A percentile compares a stretch with the other conserved stretches of the same genome.
These are phyloP conservation scores for Xylaria venustula DNA, from an alignment of 495 filamentous ascomycete species.

Conservation along the genomic window DNA sequence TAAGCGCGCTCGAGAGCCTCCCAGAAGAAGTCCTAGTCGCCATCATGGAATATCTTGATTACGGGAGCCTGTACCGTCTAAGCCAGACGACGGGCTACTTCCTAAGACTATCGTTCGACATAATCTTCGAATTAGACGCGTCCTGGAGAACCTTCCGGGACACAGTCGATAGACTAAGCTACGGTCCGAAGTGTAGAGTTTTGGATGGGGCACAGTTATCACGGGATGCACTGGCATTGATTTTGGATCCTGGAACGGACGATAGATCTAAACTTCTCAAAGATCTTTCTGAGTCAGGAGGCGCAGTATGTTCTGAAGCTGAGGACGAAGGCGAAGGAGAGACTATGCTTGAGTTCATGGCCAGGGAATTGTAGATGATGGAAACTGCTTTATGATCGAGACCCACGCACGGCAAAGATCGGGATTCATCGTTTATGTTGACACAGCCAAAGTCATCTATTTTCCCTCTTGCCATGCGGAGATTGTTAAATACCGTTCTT, in stretches of 20 bases:
- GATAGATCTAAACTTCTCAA: no score
- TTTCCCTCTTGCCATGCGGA: no score
- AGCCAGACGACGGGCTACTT: constrained; percentile 6
- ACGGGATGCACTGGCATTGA: background rate
- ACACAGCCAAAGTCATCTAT: no score
- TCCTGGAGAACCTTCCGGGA: constrained; percentile 6
- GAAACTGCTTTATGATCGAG: no score
- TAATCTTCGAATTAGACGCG: background rate
- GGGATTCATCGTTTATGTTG: no score
- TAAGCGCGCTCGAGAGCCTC: constrained; percentile 3
- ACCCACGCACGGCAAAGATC: no score
- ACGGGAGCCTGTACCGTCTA: constrained; percentile 7
- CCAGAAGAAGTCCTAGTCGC: constrained; percentile 6
- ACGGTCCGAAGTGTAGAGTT: background rate
- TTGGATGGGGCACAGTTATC: background rate
- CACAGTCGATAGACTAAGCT: background rate
- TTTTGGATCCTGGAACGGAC: background rate
- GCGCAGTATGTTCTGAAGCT: background rate
- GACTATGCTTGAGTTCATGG: background rate
- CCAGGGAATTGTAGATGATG: no score
- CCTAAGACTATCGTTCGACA: constrained; percentile 8
- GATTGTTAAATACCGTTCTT: no score
- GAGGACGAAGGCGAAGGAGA: background rate
- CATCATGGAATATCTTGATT: constrained; percentile 2
- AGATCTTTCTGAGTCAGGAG: no score